Percentiles rank a stretch among this genome's conserved stretches.
These are phyloP conservation scores for Guadua angustifolia DNA, from an alignment of 176 grass and related monocot genomes.

Conservation along the genomic window DNA sequence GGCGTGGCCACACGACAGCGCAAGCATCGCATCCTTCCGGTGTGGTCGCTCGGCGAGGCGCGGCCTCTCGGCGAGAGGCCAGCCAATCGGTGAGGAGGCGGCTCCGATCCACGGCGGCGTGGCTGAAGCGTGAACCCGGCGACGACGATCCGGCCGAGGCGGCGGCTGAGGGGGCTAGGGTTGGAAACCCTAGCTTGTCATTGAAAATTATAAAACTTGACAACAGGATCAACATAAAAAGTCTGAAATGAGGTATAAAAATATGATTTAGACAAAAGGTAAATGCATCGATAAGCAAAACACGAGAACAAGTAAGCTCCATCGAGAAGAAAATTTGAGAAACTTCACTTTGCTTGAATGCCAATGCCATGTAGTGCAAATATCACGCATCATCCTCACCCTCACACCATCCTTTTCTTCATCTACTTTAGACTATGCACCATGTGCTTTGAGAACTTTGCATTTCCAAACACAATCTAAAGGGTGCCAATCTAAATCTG, in stretches of 20 bases:
- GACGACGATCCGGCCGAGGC: too few species aligned
- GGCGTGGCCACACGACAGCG: too few species aligned
- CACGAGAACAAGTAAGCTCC: conserved; percentile 93
- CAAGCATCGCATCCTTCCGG: too few species aligned
- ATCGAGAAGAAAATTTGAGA: conserved; percentile 80
- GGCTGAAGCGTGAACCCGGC: too few species aligned
- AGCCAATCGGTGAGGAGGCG: too few species aligned
- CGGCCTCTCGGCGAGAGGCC: too few species aligned
- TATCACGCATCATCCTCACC: conserved; percentile 71
- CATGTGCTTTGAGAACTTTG: conserved; percentile 51
- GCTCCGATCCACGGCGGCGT: too few species aligned
- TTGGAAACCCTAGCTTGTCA: conserved; percentile 49
- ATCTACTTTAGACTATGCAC: conserved; percentile 44
- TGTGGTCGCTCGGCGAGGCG: too few species aligned
- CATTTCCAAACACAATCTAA: conserved; percentile 80
- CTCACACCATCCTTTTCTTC: conserved; percentile 79
- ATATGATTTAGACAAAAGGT: not conserved
- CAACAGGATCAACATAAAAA: not conserved
- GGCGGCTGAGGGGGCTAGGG: too few species aligned
- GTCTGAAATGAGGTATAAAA: not conserved
- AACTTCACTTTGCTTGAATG: conserved; percentile 73
- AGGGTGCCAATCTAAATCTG: too few species aligned
- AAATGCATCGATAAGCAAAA: conserved; percentile 39
- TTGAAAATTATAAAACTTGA: not conserved
- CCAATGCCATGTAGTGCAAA: conserved; percentile 88